A percentile compares a stretch with the other conserved stretches of the same genome.
Evolutionary conservation across 441 rosid genomes (phyloP).

Genomic region (Rhodomyrtus psidioides): DNA sequence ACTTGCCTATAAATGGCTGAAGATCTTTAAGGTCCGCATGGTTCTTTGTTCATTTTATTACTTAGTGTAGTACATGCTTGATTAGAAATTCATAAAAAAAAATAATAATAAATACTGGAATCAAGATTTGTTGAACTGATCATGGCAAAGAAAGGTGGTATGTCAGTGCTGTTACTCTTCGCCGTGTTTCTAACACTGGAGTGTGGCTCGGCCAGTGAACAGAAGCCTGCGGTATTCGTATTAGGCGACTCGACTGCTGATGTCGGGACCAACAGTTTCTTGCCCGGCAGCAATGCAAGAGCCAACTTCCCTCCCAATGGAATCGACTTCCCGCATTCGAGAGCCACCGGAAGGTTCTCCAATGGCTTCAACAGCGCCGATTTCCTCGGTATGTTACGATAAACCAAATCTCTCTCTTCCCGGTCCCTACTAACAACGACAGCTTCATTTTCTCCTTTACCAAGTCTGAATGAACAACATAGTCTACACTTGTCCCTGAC

Average conservation of each 20-base stretch:
- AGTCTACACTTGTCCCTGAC: not conserved
- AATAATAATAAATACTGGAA: not conserved
- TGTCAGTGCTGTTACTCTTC: not conserved
- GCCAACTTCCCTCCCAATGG: slow-evolving; percentile 41
- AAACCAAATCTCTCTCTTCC: not conserved
- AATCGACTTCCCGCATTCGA: slow-evolving; percentile 35
- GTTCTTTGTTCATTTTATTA: not conserved
- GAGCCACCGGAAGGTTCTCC: slow-evolving; percentile 48
- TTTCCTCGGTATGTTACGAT: slow-evolving; percentile 24
- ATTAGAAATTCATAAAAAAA: not conserved
- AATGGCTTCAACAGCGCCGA: slow-evolving; percentile 55
- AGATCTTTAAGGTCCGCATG: not conserved
- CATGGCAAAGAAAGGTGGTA: slow-evolving; percentile 16
- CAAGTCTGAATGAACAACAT: not conserved
- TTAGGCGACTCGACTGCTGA: slow-evolving; percentile 55
- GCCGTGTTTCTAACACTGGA: not conserved
- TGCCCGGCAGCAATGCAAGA: slow-evolving; percentile 19
- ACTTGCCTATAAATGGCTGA: slow-evolving; percentile 10
- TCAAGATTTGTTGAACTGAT: not conserved
- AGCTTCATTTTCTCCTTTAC: not conserved
- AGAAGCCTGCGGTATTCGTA: slow-evolving; percentile 26
- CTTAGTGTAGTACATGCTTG: not conserved
- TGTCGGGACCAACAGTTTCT: slow-evolving; percentile 38
- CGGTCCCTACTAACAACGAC: not conserved
- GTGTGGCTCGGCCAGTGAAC: slow-evolving; percentile 6